Evolutionary conservation across 345 rosid species (phyloP).

Genomic region (Lagerstroemia speciosa): DNA sequence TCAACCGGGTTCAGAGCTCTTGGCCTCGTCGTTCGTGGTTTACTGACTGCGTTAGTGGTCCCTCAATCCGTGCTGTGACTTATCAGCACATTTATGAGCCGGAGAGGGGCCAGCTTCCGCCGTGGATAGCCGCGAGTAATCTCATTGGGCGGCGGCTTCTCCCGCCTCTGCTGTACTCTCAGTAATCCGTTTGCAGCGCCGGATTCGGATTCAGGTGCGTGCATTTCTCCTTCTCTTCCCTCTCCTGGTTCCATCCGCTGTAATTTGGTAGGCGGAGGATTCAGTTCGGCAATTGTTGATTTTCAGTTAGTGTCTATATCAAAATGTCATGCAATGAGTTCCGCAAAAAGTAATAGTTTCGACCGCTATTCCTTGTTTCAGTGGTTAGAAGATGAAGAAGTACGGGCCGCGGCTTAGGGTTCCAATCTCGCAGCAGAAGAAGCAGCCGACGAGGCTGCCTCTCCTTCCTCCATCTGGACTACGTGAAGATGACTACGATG

Average conservation of each 20-base stretch:
- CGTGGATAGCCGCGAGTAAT: not conserved
- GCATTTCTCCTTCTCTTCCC: not conserved
- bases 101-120: not conserved
- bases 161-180: not conserved
- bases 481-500: constrained; percentile 33
- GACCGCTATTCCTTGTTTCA: not conserved
- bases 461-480: constrained; percentile 37
- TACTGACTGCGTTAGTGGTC: too few species aligned
- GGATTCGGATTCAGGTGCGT: not conserved
- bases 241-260: not conserved
- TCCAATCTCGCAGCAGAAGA: constrained; percentile 48
- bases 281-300: not conserved
- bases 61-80: too few species aligned
- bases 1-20: too few species aligned
- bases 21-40: too few species aligned
- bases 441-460: constrained; percentile 42
- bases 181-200: not conserved
- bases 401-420: constrained; percentile 79
- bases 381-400: constrained; percentile 41
- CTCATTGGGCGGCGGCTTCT: not conserved
- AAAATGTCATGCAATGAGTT: not conserved
- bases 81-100: not conserved
- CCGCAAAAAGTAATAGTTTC: not conserved
- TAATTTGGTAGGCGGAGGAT: not conserved
- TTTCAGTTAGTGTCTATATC: not conserved